Evolutionary conservation across 1,139 yeast species (phyloP).

Genomic region (Scheffersomyces lignicola): DNA sequence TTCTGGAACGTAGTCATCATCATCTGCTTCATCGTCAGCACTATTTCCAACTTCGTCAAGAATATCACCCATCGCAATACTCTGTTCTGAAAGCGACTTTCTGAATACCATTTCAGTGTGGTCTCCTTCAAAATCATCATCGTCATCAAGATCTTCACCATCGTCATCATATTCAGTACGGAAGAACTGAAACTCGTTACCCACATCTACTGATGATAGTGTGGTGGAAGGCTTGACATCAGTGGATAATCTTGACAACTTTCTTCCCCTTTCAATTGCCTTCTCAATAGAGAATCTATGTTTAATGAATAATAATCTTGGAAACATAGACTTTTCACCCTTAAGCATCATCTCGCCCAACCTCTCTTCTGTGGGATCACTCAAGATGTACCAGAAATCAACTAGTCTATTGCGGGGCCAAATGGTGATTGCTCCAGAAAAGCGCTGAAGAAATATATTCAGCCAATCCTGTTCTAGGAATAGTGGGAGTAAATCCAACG

Average conservation of each 20-base stretch:
- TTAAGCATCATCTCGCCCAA: conserved; percentile 56
- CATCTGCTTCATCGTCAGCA: conserved; percentile 13
- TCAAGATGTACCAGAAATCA: conserved; percentile 65
- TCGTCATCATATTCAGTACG: conserved; percentile 14
- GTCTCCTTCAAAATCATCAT: conserved; percentile 3
- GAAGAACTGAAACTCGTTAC: conserved; percentile 9
- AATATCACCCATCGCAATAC: conserved; percentile 9
- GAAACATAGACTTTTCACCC: conserved; percentile 69
- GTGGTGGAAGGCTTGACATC: conserved; percentile 6
- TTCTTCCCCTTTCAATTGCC: conserved; percentile 56
- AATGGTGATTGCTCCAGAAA: conserved; percentile 73
- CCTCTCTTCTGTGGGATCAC: conserved; percentile 65
- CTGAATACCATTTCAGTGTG: conserved; percentile 7
- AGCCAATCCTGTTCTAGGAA: conserved; percentile 80
- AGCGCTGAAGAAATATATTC: conserved; percentile 70
- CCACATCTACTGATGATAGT: conserved; percentile 3
- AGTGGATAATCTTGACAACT: conserved; percentile 18
- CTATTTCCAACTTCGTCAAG: conserved; percentile 3
- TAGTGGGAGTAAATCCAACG: conserved; percentile 67
- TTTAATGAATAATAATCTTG: conserved; percentile 62
- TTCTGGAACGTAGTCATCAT: conserved; percentile 14
- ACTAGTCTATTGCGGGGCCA: conserved; percentile 66
- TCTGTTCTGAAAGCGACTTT: conserved; percentile 7
- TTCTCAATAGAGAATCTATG: conserved; percentile 66
- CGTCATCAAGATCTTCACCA: conserved; percentile 13